A percentile compares a stretch with the other conserved stretches of the same genome.
Conservation (phyloP, 371 early-diverging fungal genomes). For the Rhizopus arrhizus region DNA sequence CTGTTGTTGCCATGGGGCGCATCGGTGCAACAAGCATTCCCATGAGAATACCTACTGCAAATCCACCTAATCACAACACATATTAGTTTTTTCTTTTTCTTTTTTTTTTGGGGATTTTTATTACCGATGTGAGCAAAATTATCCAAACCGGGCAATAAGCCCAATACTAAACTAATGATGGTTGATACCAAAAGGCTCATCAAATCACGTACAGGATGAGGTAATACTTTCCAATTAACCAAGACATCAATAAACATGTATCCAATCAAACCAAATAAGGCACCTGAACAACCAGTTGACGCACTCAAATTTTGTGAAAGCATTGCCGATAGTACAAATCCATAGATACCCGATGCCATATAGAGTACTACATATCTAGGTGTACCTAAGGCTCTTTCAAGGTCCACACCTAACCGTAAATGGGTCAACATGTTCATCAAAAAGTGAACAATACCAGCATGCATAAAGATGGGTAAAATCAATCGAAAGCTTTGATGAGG, state of each 20-base stretch:
- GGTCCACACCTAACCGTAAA: conserved; percentile 66
- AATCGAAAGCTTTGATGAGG: conserved; percentile 84
- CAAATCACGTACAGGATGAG: conserved; percentile 70
- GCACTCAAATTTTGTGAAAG: conserved; percentile 56
- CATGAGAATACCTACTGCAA: conserved; percentile 54
- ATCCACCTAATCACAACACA: conserved; percentile 62
- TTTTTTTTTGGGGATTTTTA: conserved; percentile 9
- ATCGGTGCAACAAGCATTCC: conserved; percentile 57
- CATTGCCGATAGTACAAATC: conserved; percentile 81
- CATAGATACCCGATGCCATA: conserved; percentile 75
- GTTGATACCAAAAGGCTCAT: conserved; percentile 67
- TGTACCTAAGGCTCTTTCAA: conserved; percentile 79
- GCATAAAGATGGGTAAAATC: conserved; percentile 82
- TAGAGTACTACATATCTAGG: conserved; percentile 76
- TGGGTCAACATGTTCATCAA: conserved; percentile 78
- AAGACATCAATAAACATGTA: conserved; percentile 79
- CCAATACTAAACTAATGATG: conserved; percentile 67
- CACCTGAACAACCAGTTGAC: conserved; percentile 84
- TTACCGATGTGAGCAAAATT: conserved; percentile 76
- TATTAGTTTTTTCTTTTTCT: neutral
- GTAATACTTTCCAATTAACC: conserved; percentile 75
- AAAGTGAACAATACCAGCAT: conserved; percentile 83
- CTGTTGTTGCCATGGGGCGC: conserved; percentile 37
- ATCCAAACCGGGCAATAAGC: conserved; percentile 76
- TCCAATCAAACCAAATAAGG: conserved; percentile 82